Evolutionary conservation across 768 basidiomycete species (phyloP), one percentile per base, ranked within the genome.

Genomic region (Hypholoma sublateritium): DNA sequence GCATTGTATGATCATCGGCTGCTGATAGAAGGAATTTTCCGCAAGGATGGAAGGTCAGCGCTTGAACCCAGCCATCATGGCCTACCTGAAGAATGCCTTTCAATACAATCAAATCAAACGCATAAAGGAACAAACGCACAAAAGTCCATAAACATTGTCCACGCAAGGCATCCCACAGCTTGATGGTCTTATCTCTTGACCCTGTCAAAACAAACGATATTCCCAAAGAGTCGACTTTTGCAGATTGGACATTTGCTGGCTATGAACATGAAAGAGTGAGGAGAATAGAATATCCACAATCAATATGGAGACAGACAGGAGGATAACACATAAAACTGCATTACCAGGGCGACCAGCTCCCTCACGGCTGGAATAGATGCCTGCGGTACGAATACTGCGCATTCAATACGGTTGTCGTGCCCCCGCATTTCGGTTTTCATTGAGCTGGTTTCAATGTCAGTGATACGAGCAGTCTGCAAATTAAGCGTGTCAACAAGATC

Each of bases 61-160:
- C 89, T 55, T 92, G 85, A 50, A 96, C 80, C 94, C 94, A 96
- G 64, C 93, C 93, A 70, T 95, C 92, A 66, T 96, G 89, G 12
- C 89, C 89, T 36, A 82, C 77, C 84, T 88, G 19, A 6, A 13
- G 16, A 12, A 65, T 14, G 36, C 16, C 16, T 28, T 24, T 47
- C 21, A 52, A 34, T 22, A 57, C 21, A 39, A 51, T 56, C 42
- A 60, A 36, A 64, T 59, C 16, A n/a, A 24, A 39, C 32, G 19
- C 11, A 53, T 43, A 46, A 4, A 50, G 16, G 35, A 55, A 59
- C 32, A 53, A 39, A 70, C 82, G 56, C 61, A 89, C 90, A 55
- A 95, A 80, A 59, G 83, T 90, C 69, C 86, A 81, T 43, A 95
- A 70, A 70, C 91, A 80, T 69, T 92, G 92, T 4, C 95, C 94